Evolutionary conservation across 768 basidiomycete species (phyloP), one percentile per base, ranked within the genome.

Genomic region (Mycena pura): DNA sequence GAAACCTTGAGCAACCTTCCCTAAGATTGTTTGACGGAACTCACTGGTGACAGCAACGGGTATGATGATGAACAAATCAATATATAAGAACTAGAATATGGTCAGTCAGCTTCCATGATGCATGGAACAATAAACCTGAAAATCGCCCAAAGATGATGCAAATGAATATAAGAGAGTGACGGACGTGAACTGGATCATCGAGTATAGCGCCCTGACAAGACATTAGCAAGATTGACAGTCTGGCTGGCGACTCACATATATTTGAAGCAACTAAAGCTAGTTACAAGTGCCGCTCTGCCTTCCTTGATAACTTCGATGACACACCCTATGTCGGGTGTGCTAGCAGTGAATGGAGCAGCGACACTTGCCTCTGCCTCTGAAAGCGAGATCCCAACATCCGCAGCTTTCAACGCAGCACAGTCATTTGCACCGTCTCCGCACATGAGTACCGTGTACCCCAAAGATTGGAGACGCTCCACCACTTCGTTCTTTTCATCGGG

Each of bases 371-470:
- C 97, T 0, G 97, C 97, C 72, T 99, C 97, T 0, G 96, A 98
- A 13, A 99, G 76, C 3, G 95, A 97, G 45, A 99, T 86, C 0
- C 97, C 97, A 38, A 99, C 96, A 71, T 99, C 97, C 6, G 97
- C 97, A 4, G 97, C 96, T 76, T 99, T 99, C 66, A 99, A 82
- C 10, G 97, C 97, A 24, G 96, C 95, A 70, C 97, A 99, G 71
- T 99, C 97, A 71, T 99, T 99, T 2, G 97, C 97, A 39, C 97
- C 97, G 70, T 99, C 97, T 31, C 97, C 97, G 68, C 97, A 99
- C 90, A 99, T 99, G 10, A 96, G 84, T 14, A 99, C 97, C 1
- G 92, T 96, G 72, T 99, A 99, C 10, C 96, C 97, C 22, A 99
- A 83, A 2, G 84, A 81, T 69, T 99, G 97, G 11, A 99, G 80